phyloP scores from a whole-genome alignment of 306 rosid genomes.

The Senna siamea region DNA sequence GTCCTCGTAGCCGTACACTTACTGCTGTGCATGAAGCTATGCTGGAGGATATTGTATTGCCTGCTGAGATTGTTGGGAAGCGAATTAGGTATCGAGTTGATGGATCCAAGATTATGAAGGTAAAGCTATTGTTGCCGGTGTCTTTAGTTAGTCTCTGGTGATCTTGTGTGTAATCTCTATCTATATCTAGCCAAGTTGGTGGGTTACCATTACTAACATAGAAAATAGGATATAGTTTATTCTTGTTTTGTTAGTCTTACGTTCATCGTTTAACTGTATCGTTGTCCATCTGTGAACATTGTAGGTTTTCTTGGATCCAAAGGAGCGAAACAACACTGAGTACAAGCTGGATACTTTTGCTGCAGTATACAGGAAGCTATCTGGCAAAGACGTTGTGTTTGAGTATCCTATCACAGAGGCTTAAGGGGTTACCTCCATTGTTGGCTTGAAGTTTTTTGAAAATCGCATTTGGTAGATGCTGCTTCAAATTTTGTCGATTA shows the following conservation, averaged over 20 bases:
- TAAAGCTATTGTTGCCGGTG: slow-evolving; percentile 15
- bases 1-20: slow-evolving; percentile 84
- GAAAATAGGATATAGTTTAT: too few species aligned
- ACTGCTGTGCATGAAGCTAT: slow-evolving; percentile 93
- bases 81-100: slow-evolving; percentile 72
- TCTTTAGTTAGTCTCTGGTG: too few species aligned
- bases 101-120: slow-evolving; percentile 93
- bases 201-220: too few species aligned
- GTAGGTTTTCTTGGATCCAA: slow-evolving; percentile 93
- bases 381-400: slow-evolving; percentile 88
- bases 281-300: too few species aligned
- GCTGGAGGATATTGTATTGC: slow-evolving; percentile 82
- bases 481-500: slow-evolving; percentile 37
- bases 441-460: slow-evolving; percentile 7
- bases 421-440: slow-evolving; percentile 39
- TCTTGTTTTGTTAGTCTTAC: too few species aligned
- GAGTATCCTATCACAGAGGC: slow-evolving; percentile 77
- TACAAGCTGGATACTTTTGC: slow-evolving; percentile 90
- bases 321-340: slow-evolving; percentile 84
- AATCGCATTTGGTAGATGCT: slow-evolving; percentile 30
- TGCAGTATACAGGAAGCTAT: slow-evolving; percentile 85
- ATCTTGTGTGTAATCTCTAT: too few species aligned
- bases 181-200: too few species aligned
- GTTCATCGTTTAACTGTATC: too few species aligned
- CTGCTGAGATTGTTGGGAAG: slow-evolving; percentile 96